Percentiles rank a stretch among this genome's conserved stretches.
Conservation (phyloP, 1,284 basidiomycete genomes). For the Trametes polyzona region DNA sequence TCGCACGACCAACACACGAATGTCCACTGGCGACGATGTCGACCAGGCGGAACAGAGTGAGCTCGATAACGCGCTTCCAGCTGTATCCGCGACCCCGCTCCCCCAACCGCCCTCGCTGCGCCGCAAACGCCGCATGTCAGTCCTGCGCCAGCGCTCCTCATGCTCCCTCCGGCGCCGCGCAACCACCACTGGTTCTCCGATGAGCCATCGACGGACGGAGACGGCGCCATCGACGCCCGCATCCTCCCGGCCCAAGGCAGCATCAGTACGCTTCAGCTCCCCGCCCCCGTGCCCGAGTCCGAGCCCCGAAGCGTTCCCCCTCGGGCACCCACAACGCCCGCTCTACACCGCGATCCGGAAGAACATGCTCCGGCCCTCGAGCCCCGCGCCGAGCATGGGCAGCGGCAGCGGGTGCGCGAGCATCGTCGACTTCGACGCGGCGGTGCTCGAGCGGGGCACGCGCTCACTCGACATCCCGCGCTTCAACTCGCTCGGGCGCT, state of each 20-base stretch:
- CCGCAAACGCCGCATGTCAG: constrained; percentile 42
- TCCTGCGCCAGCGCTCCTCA: constrained; percentile 43
- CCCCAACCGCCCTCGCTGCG: constrained; percentile 42
- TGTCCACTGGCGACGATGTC: constrained; percentile 15
- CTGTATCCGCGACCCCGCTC: constrained; percentile 18
- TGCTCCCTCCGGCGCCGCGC: constrained; percentile 42
- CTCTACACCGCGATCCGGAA: constrained; percentile 67
- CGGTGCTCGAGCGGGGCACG: constrained; percentile 23
- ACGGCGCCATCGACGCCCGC: constrained; percentile 21
- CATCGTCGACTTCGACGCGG: constrained; percentile 33
- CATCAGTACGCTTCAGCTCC: constrained; percentile 21
- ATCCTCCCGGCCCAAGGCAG: constrained; percentile 14
- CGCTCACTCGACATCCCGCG: constrained; percentile 30
- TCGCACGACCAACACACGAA: constrained; percentile 14
- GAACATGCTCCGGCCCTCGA: constrained; percentile 51
- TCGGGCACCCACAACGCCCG: constrained; percentile 44
- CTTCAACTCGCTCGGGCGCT: constrained; percentile 22
- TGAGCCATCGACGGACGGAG: constrained; percentile 12
- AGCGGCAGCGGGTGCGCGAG: no score
- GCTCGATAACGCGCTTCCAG: constrained; percentile 6
- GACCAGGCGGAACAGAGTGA: constrained; percentile 18
- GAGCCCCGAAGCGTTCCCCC: constrained; percentile 18
- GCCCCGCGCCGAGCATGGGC: constrained; percentile 34
- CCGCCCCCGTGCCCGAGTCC: constrained; percentile 4
- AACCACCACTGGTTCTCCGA: constrained; percentile 28